These are phyloP conservation scores for Gynostemma pentaphyllum DNA, from an alignment of 306 rosid species.

Conservation along the genomic window DNA sequence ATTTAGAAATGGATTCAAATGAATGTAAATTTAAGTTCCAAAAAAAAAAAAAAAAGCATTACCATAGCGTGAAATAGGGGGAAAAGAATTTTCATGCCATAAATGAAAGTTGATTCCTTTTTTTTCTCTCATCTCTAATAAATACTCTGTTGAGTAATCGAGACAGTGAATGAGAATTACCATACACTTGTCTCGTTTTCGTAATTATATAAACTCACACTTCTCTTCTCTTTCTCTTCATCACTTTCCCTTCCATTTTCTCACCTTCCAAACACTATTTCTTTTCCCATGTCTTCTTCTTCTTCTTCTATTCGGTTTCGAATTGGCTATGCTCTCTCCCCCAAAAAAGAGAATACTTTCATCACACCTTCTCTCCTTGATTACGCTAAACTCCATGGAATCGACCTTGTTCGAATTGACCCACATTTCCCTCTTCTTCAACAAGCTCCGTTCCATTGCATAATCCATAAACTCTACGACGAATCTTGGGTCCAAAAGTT, in stretches of 20 bases:
- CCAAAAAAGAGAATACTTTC: slow-evolving; percentile 77
- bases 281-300: not conserved
- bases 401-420: slow-evolving; percentile 56
- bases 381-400: slow-evolving; percentile 55
- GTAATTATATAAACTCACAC: not conserved
- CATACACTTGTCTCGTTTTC: not conserved
- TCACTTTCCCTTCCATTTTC: not conserved
- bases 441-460: slow-evolving; percentile 73
- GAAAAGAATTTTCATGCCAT: no score
- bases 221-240: not conserved
- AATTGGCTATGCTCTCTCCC: slow-evolving; percentile 70
- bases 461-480: slow-evolving; percentile 82
- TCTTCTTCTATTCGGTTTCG: slow-evolving; percentile 19
- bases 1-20: no score
- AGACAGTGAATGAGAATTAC: not conserved
- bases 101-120: no score
- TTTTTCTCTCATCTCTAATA: not conserved
- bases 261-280: not conserved
- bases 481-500: slow-evolving; percentile 54
- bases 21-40: no score
- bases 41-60: no score
- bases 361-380: slow-evolving; percentile 50
- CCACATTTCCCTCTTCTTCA: slow-evolving; percentile 21
- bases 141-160: not conserved
- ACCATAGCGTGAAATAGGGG: no score